Evolutionary conservation across 345 rosid species (phyloP).

Genomic region (Euphorbia lathyris): DNA sequence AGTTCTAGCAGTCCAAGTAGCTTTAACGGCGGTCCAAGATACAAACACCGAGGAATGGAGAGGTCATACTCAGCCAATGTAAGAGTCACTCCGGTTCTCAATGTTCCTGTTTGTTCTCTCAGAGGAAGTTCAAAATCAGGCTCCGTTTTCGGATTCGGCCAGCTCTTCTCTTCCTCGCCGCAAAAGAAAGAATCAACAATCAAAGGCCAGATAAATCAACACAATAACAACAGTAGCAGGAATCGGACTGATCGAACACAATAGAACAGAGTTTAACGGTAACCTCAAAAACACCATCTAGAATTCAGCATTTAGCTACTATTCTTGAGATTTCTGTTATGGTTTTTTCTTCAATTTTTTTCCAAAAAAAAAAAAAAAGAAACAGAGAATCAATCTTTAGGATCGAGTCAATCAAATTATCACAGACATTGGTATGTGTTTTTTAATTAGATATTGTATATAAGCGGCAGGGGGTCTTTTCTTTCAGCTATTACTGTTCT

Average conservation of each 20-base stretch:
- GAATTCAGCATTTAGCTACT: background rate
- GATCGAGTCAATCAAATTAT: background rate
- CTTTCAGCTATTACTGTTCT: background rate
- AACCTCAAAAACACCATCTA: background rate
- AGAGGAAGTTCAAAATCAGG: conserved; percentile 28
- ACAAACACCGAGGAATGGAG: conserved; percentile 80
- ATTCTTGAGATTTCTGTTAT: background rate
- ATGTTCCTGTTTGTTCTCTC: conserved; percentile 35
- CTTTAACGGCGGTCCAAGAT: conserved; percentile 82
- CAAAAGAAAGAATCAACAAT: conserved; percentile 20
- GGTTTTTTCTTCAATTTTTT: background rate
- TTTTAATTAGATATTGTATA: conserved; percentile 6
- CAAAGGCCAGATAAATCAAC: conserved; percentile 14
- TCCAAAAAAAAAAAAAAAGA: background rate
- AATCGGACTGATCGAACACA: conserved; percentile 8
- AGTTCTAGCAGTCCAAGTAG: conserved; percentile 97
- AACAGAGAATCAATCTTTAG: background rate
- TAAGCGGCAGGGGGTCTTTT: conserved; percentile 11
- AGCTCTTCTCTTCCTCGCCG: conserved; percentile 29
- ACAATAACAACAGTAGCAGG: conserved; percentile 1
- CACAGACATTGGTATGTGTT: background rate
- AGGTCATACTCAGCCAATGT: conserved; percentile 83
- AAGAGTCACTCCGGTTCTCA: conserved; percentile 36
- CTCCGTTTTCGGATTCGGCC: conserved; percentile 29
- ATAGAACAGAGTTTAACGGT: conserved; percentile 2